Percentiles rank a stretch among this genome's conserved stretches.
These are phyloP conservation scores for Plantago major DNA, from an alignment of 257 asterid species.

Conservation along the genomic window DNA sequence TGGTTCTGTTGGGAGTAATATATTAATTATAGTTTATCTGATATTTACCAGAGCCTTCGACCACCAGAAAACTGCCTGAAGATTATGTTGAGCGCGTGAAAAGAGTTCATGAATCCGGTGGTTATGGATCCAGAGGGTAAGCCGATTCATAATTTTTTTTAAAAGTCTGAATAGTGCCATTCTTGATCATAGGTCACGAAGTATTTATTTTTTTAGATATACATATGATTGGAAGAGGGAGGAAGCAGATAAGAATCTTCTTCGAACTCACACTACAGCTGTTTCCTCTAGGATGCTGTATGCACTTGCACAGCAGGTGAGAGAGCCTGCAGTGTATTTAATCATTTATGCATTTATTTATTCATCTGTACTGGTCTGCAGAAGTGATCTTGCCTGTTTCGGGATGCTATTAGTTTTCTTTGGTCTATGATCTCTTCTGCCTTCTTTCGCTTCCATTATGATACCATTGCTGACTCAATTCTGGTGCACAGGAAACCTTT, in stretches of 20 bases:
- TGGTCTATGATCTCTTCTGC: background rate
- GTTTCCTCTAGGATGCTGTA: slow-evolving; percentile 95
- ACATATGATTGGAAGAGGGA: slow-evolving; percentile 94
- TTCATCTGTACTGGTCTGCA: no score
- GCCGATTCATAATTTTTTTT: slow-evolving; percentile 20
- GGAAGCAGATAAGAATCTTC: slow-evolving; percentile 92
- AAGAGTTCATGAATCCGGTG: slow-evolving; percentile 83
- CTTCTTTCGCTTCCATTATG: slow-evolving; percentile 5
- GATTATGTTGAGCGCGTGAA: slow-evolving; percentile 90
- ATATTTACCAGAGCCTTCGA: slow-evolving; percentile 62
- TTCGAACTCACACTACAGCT: slow-evolving; percentile 97
- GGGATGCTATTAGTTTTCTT: background rate
- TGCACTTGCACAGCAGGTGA: slow-evolving; percentile 91
- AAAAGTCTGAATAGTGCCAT: slow-evolving; percentile 5
- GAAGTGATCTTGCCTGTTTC: slow-evolving; percentile 1
- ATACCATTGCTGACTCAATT: slow-evolving; percentile 11
- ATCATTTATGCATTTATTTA: no score
- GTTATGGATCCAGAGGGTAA: slow-evolving; percentile 95
- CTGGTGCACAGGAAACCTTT: slow-evolving; percentile 58
- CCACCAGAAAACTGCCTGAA: slow-evolving; percentile 77
- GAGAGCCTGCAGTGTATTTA: background rate
- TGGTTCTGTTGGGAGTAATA: slow-evolving; percentile 1
- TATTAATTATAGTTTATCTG: slow-evolving; percentile 18
- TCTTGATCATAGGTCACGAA: slow-evolving; percentile 11
- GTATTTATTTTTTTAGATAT: slow-evolving; percentile 44